phyloP scores from a whole-genome alignment of 2,329 filamentous ascomycete species.

The Alternaria hordeiaustralica region DNA sequence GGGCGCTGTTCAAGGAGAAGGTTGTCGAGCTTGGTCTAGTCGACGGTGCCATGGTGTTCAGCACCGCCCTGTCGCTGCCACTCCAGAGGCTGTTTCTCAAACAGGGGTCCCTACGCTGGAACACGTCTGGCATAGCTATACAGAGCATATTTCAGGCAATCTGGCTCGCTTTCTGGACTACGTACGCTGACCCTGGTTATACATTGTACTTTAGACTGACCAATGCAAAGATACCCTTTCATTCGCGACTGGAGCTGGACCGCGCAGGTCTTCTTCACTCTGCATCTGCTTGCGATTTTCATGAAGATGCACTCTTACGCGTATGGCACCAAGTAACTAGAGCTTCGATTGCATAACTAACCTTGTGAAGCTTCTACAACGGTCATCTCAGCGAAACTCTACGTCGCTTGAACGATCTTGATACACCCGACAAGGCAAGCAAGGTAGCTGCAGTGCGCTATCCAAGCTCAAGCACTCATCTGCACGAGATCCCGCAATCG shows the following conservation, averaged over 20 bases:
- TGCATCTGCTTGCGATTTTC: slow-evolving; percentile 88
- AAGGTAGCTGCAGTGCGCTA: slow-evolving; percentile 78
- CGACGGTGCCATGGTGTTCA: slow-evolving; percentile 84
- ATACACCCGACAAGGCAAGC: slow-evolving; percentile 74
- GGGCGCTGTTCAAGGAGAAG: slow-evolving; percentile 86
- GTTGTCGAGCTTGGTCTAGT: slow-evolving; percentile 84
- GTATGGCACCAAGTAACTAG: slow-evolving; percentile 19
- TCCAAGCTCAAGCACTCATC: slow-evolving; percentile 59
- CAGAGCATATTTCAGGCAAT: slow-evolving; percentile 81
- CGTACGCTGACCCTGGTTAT: slow-evolving; percentile 48
- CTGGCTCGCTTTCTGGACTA: slow-evolving; percentile 86
- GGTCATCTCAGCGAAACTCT: slow-evolving; percentile 90
- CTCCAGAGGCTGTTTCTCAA: slow-evolving; percentile 73
- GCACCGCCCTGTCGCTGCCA: slow-evolving; percentile 73
- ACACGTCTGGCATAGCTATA: slow-evolving; percentile 74
- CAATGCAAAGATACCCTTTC: slow-evolving; percentile 71
- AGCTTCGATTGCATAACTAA: not conserved
- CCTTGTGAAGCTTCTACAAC: slow-evolving; percentile 78
- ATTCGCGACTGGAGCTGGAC: slow-evolving; percentile 93
- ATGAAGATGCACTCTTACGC: slow-evolving; percentile 99
- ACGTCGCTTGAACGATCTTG: slow-evolving; percentile 78
- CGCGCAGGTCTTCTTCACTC: slow-evolving; percentile 89
- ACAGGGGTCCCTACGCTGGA: slow-evolving; percentile 71
- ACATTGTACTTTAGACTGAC: slow-evolving; percentile 8
- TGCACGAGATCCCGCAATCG: slow-evolving; percentile 58